These are phyloP conservation scores for Sinapis alba DNA, from an alignment of 441 rosid genomes.

Conservation along the genomic window DNA sequence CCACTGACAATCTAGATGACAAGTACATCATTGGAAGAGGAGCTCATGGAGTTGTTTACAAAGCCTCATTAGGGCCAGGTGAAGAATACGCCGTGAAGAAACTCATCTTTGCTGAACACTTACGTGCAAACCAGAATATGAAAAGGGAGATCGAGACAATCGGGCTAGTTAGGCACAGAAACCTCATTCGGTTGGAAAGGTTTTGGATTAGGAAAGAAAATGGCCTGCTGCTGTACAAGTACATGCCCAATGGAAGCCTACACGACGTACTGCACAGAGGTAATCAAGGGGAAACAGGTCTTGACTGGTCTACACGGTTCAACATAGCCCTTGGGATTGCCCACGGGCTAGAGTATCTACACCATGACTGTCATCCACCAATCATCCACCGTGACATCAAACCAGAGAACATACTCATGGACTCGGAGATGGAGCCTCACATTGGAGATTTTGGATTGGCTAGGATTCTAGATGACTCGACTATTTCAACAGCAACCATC, in stretches of 20 bases:
- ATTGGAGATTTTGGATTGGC: constrained; percentile 88
- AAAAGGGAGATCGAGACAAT: constrained; percentile 71
- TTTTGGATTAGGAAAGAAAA: constrained; percentile 74
- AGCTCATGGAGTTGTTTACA: constrained; percentile 79
- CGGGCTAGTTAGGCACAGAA: constrained; percentile 69
- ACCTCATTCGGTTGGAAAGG: constrained; percentile 67
- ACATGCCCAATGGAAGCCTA: constrained; percentile 85
- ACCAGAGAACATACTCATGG: constrained; percentile 77
- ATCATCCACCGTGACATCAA: constrained; percentile 83
- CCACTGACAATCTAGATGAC: constrained; percentile 44
- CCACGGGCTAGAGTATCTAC: constrained; percentile 82
- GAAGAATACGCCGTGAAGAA: constrained; percentile 66
- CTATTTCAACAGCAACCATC: constrained; percentile 46
- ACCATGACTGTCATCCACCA: constrained; percentile 72
- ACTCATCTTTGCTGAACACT: constrained; percentile 46
- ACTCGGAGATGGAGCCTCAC: constrained; percentile 78
- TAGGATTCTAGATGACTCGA: constrained; percentile 57
- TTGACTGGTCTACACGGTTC: constrained; percentile 69
- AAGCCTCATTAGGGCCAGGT: constrained; percentile 53
- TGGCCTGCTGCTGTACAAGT: constrained; percentile 64
- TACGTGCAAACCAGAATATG: constrained; percentile 55
- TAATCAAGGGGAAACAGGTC: constrained; percentile 32
- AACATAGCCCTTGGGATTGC: constrained; percentile 71
- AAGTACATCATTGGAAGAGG: constrained; percentile 55
- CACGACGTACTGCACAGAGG: constrained; percentile 54